Base-by-base conservation (phyloP, 2,329 filamentous ascomycete species). In the Trichoderma arundinaceum region DNA sequence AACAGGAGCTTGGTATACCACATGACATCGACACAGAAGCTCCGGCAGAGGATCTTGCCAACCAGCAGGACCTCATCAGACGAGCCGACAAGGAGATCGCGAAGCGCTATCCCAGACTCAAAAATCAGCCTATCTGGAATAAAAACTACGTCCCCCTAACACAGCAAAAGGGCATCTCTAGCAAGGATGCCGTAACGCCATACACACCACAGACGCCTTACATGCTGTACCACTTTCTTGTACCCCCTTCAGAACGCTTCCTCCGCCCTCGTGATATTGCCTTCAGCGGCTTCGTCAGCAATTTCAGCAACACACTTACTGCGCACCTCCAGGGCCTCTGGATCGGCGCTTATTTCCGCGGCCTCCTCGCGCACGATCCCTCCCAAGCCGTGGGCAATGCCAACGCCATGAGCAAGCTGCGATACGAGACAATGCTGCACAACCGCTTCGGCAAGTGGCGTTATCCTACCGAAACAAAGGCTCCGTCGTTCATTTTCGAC, bases 401-500 rank as follows among this genome's bases (percentile, higher is more conserved):
- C 3, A 68, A 68, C 13, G 78, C 81, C 8, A 71, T 88, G 10
- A 76, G 78, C 3, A 67, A 73, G 53, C 69, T 85, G 17, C 78
- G 75, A 61, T 81, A 82, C 68, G 83, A 90, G 70, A 86, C 88
- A 0, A 83, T 88, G 28, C 77, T 92, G 53, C 82, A 90, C 72
- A 87, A 84, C 19, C 86, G 90, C 43, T 94, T 90, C 73, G 88
- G 89, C 4, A 86, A 83, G 69, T 89, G 88, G 84, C 82, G 91
- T 32, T 91, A 90, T 71, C 86, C 89, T 1, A 83, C 80, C 3
- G 90, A 90, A 0, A 80, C 79, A 44, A 83, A 81, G 72, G 81
- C 84, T 66, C 88, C 88, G 0, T 90, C 92, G 74, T 88, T 93
- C 69, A 88, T 91, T 17, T 94, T 94, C 72, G 92, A 95, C 74